Conservation (phyloP, 2,329 filamentous ascomycete species). For the Trichoderma polysporum region DNA sequence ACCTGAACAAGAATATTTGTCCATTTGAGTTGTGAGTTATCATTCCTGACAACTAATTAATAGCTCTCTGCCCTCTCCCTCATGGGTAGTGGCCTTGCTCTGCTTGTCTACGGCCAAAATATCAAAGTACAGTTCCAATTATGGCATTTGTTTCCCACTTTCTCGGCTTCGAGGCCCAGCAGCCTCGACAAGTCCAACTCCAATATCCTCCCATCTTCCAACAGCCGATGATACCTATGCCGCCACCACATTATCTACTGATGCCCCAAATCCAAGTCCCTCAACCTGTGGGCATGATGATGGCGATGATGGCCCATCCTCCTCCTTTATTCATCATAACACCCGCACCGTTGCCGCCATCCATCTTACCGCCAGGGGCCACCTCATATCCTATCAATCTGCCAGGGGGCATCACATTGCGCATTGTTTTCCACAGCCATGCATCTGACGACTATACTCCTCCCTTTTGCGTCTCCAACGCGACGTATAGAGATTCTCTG, state of each 20-base stretch:
- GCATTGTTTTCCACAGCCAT: not conserved
- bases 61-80: not conserved
- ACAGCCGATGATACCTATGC: not conserved
- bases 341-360: not conserved
- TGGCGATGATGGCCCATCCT: not conserved
- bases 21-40: not conserved
- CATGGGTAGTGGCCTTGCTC: not conserved
- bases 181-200: not conserved
- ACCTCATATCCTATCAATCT: not conserved
- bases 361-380: not conserved
- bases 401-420: not conserved
- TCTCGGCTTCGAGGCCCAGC: slow-evolving; percentile 27
- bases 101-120: not conserved
- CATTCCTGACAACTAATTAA: not conserved
- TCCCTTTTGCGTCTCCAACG: not conserved
- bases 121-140: not conserved
- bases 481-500: not conserved
- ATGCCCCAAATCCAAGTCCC: not conserved
- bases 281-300: not conserved
- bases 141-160: slow-evolving; percentile 32
- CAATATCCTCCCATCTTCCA: not conserved
- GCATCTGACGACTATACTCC: not conserved
- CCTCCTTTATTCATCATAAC: not conserved
- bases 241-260: not conserved
- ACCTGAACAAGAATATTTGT: not conserved